These are phyloP conservation scores for Choiromyces venosus DNA, from an alignment of 495 filamentous ascomycete species.

Conservation along the genomic window DNA sequence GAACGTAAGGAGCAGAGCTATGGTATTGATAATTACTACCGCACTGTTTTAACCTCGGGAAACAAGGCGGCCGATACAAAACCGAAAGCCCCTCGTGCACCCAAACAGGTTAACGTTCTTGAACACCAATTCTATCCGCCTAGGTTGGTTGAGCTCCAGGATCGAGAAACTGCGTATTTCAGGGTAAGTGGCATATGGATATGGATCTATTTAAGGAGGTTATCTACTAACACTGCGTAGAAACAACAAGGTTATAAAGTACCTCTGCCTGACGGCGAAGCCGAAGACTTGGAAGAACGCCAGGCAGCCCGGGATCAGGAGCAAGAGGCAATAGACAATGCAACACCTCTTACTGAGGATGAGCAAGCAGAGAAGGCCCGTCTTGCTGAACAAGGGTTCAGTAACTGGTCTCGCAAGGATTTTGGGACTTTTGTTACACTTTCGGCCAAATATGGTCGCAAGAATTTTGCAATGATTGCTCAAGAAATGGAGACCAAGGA, in stretches of 20 bases:
- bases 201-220: neutral
- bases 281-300: slow-evolving; percentile 74
- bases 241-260: slow-evolving; percentile 95
- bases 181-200: slow-evolving; percentile 31
- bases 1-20: slow-evolving; percentile 98
- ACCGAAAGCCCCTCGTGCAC: slow-evolving; percentile 90
- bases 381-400: slow-evolving; percentile 80
- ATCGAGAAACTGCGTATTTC: slow-evolving; percentile 91
- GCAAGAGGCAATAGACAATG: slow-evolving; percentile 87
- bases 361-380: slow-evolving; percentile 76
- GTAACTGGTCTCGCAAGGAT: slow-evolving; percentile 90
- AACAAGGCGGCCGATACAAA: slow-evolving; percentile 74
- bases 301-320: slow-evolving; percentile 83
- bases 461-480: slow-evolving; percentile 74
- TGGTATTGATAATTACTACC: slow-evolving; percentile 98
- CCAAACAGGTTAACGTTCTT: slow-evolving; percentile 84
- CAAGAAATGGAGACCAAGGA: slow-evolving; percentile 89
- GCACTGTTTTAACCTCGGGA: slow-evolving; percentile 80
- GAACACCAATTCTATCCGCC: slow-evolving; percentile 97
- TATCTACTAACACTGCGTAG: slow-evolving; percentile 37
- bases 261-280: slow-evolving; percentile 72
- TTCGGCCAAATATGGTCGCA: slow-evolving; percentile 83
- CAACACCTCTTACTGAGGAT: slow-evolving; percentile 79
- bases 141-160: slow-evolving; percentile 77
- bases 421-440: slow-evolving; percentile 98